These are phyloP conservation scores for Kodamaea sagamina DNA, from an alignment of 805 yeast genomes.

Conservation along the genomic window DNA sequence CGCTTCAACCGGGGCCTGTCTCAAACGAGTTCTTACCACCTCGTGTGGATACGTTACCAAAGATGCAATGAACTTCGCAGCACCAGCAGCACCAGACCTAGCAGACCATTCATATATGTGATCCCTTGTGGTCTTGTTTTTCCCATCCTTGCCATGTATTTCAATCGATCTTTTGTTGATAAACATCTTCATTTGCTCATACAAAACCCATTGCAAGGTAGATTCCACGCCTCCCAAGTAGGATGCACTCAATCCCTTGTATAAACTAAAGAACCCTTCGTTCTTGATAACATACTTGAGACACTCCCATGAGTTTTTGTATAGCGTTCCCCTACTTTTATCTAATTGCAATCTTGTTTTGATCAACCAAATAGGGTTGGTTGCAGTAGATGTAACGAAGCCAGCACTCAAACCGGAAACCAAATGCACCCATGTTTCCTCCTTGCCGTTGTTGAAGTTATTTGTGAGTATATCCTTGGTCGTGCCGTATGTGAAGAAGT, in stretches of 20 bases:
- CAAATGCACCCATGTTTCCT: slow-evolving; percentile 83
- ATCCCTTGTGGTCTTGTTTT: slow-evolving; percentile 50
- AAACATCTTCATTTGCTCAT: slow-evolving; percentile 86
- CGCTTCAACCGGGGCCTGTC: slow-evolving; percentile 83
- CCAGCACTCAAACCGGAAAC: slow-evolving; percentile 91
- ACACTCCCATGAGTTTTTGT: slow-evolving; percentile 87
- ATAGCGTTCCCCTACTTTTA: slow-evolving; percentile 63
- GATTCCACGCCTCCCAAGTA: slow-evolving; percentile 92
- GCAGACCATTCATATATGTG: slow-evolving; percentile 87
- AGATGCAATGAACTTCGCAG: slow-evolving; percentile 92
- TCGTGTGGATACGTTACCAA: slow-evolving; percentile 95
- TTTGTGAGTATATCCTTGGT: slow-evolving; percentile 74
- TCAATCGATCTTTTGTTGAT: slow-evolving; percentile 54
- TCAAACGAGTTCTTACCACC: slow-evolving; percentile 89
- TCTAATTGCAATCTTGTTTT: slow-evolving; percentile 94
- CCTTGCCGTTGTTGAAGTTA: slow-evolving; percentile 70
- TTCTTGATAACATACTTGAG: slow-evolving; percentile 61
- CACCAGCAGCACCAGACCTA: slow-evolving; percentile 96
- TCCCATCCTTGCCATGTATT: slow-evolving; percentile 31
- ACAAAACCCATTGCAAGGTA: slow-evolving; percentile 93
- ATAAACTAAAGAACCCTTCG: slow-evolving; percentile 82
- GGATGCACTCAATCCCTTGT: slow-evolving; percentile 91
- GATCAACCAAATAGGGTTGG: slow-evolving; percentile 97
- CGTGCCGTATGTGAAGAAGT: slow-evolving; percentile 95
- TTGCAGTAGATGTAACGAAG: slow-evolving; percentile 89